phyloP scores from a whole-genome alignment of 441 rosid species.

The Flueggea neowawraea region DNA sequence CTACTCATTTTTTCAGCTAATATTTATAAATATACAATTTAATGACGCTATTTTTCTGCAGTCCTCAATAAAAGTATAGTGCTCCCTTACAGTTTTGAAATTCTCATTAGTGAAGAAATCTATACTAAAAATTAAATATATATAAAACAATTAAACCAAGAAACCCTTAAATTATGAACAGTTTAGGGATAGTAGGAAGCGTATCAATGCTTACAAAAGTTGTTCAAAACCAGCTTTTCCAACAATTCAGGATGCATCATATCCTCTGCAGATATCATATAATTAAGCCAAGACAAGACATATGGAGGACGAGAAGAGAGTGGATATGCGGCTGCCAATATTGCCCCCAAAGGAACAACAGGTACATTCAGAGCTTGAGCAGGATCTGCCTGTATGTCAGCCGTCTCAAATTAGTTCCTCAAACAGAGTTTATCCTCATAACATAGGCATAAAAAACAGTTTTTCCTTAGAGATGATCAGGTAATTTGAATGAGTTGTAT shows the following conservation, averaged over 20 bases:
- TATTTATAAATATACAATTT: too few species aligned
- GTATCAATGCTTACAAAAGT: slow-evolving; percentile 68
- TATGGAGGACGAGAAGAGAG: slow-evolving; percentile 82
- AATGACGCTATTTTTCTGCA: too few species aligned
- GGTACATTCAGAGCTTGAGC: slow-evolving; percentile 94
- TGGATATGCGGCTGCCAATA: slow-evolving; percentile 87
- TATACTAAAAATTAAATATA: slow-evolving; percentile 1
- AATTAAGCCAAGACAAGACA: slow-evolving; percentile 78
- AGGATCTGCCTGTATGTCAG: slow-evolving; percentile 81
- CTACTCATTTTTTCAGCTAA: too few species aligned
- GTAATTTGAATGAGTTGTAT: neutral
- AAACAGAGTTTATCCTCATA: neutral
- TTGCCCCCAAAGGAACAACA: slow-evolving; percentile 86
- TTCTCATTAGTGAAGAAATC: too few species aligned
- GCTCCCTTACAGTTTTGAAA: too few species aligned
- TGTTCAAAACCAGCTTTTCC: slow-evolving; percentile 88
- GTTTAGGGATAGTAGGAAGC: slow-evolving; percentile 4
- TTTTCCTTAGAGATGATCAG: neutral
- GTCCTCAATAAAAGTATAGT: too few species aligned
- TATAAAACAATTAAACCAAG: neutral
- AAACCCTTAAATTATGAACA: neutral
- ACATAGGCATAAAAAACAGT: too few species aligned
- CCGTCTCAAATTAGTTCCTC: neutral
- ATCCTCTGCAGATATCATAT: slow-evolving; percentile 83
- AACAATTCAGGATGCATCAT: slow-evolving; percentile 98